These are phyloP conservation scores for Cutaneotrichosporon sp. DNA, from an alignment of 1,284 basidiomycete species.

Conservation along the genomic window DNA sequence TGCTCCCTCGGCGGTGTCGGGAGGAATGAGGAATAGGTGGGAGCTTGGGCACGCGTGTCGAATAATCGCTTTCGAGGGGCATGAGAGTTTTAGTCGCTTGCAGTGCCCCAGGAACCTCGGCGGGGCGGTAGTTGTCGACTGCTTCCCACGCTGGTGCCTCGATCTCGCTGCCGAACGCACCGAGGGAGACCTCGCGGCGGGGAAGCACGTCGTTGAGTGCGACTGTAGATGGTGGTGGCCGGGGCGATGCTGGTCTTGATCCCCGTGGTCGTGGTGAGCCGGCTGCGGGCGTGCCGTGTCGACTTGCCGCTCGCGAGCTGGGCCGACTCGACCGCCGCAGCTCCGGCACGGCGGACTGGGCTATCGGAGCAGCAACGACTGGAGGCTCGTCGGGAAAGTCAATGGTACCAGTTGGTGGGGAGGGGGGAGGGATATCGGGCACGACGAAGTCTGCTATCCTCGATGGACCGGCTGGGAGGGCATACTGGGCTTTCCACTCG, in stretches of 20 bases:
- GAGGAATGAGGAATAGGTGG: conserved; percentile 27
- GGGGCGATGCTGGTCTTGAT: conserved; percentile 6
- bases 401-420: conserved; percentile 29
- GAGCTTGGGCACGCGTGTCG: conserved; percentile 29
- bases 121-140: conserved; percentile 35
- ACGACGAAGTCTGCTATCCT: conserved; percentile 24
- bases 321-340: conserved; percentile 2
- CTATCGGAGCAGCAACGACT: background rate
- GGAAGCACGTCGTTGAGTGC: conserved; percentile 11
- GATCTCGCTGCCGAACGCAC: conserved; percentile 10
- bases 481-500: conserved; percentile 31
- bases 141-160: conserved; percentile 36
- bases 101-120: conserved; percentile 13
- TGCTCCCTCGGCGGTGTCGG: conserved; percentile 23
- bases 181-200: conserved; percentile 6
- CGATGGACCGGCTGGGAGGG: conserved; percentile 31
- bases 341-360: background rate
- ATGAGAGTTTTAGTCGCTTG: conserved; percentile 28
- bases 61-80: conserved; percentile 35
- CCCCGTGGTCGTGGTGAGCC: conserved; percentile 6
- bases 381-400: conserved; percentile 37
- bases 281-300: conserved; percentile 9
- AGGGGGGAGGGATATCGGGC: conserved; percentile 30
- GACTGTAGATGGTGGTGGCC: conserved; percentile 7
- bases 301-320: conserved; percentile 1